These are phyloP conservation scores for Corinectria fuckeliana DNA, from an alignment of 2,329 filamentous ascomycete genomes.

Conservation along the genomic window DNA sequence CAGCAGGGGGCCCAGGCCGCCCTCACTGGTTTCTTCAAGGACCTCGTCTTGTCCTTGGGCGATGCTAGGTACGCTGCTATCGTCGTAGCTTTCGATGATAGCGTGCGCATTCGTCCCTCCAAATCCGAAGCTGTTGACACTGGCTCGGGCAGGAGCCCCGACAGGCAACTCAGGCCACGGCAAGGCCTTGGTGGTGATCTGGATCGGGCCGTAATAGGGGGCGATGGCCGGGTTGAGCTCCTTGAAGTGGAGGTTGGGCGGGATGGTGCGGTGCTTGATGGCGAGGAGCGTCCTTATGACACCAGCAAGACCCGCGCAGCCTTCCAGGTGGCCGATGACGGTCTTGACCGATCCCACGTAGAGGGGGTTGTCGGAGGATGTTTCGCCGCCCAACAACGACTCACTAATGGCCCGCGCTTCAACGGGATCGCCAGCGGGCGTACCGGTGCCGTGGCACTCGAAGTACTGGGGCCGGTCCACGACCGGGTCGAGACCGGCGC, in stretches of 20 bases:
- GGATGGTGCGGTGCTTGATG: conserved; percentile 53
- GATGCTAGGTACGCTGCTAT: not conserved
- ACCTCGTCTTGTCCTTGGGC: not conserved
- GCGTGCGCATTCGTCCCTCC: conserved; percentile 25
- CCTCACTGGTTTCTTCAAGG: not conserved
- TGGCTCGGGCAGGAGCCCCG: conserved; percentile 14
- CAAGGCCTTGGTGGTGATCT: conserved; percentile 20
- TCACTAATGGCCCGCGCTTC: conserved; percentile 55
- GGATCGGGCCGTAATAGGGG: conserved; percentile 21
- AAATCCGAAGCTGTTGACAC: conserved; percentile 28
- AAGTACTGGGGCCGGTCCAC: conserved; percentile 48
- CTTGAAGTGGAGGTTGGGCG: conserved; percentile 56
- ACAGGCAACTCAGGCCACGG: conserved; percentile 16
- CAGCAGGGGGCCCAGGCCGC: conserved; percentile 3
- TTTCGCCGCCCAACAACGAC: conserved; percentile 41
- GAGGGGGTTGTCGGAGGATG: conserved; percentile 12
- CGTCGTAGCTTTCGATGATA: conserved; percentile 18
- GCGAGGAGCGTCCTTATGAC: conserved; percentile 56
- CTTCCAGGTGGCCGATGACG: conserved; percentile 57
- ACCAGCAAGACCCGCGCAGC: conserved; percentile 53
- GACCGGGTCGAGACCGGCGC: conserved; percentile 43
- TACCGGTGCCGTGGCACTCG: conserved; percentile 46
- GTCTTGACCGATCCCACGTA: conserved; percentile 55
- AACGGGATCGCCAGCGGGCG: conserved; percentile 53
- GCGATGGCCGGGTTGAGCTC: conserved; percentile 49